A percentile compares a stretch with the other conserved stretches of the same genome.
Conservation (phyloP, 2,329 filamentous ascomycete genomes). For the Stylonectria norvegica region DNA sequence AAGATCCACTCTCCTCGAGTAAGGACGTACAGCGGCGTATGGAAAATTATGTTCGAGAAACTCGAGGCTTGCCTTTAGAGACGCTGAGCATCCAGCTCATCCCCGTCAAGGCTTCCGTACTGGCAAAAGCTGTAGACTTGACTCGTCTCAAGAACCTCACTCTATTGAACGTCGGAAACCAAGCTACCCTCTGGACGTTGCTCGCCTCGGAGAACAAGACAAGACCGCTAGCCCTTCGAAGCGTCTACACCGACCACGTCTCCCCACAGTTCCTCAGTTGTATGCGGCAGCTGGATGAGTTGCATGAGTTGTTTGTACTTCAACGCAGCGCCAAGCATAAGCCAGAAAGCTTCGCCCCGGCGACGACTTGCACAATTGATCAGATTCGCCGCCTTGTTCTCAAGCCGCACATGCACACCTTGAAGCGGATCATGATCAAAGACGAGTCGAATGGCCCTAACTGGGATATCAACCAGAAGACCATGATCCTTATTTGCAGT, state of each 20-base stretch:
- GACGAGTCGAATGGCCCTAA: conserved; percentile 46
- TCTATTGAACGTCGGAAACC: conserved; percentile 61
- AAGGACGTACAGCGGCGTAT: conserved; percentile 34
- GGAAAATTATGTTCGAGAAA: conserved; percentile 54
- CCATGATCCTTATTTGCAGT: conserved; percentile 51
- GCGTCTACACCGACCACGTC: conserved; percentile 63
- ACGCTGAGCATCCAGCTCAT: conserved; percentile 56
- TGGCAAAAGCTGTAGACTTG: conserved; percentile 56
- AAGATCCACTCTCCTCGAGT: too few relatives aligned
- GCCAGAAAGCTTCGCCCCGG: conserved; percentile 51
- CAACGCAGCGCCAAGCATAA: conserved; percentile 51
- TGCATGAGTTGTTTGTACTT: conserved; percentile 59
- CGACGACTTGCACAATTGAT: conserved; percentile 49
- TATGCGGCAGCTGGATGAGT: conserved; percentile 47
- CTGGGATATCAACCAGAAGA: conserved; percentile 58
- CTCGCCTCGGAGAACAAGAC: conserved; percentile 53
- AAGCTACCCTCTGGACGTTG: conserved; percentile 57
- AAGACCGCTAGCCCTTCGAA: conserved; percentile 50
- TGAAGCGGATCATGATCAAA: conserved; percentile 58
- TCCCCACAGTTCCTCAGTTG: conserved; percentile 52
- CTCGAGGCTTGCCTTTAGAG: conserved; percentile 55
- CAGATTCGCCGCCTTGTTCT: conserved; percentile 57
- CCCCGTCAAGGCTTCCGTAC: conserved; percentile 55
- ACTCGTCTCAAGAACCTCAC: conserved; percentile 54
- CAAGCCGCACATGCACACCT: conserved; percentile 52